Conservation (phyloP, 441 rosid species). For the Eruca vesicaria region DNA sequence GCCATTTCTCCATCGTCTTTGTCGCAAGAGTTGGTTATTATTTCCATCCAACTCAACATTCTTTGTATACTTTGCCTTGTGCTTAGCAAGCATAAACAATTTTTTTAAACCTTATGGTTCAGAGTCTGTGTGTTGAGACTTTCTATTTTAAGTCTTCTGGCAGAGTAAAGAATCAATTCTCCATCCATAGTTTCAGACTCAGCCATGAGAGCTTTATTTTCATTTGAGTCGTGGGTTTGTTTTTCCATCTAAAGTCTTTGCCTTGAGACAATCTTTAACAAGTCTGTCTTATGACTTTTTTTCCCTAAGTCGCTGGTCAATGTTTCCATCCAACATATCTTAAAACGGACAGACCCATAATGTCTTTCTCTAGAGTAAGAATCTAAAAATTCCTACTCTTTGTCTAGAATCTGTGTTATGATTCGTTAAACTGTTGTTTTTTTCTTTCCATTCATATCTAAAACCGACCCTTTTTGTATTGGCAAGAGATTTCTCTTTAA, state of each 20-base stretch:
- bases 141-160: neutral
- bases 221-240: too few relatives aligned
- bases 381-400: neutral
- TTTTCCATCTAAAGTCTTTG: too few relatives aligned
- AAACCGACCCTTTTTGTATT: neutral
- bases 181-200: neutral
- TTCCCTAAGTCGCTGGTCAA: neutral
- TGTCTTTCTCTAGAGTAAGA: neutral
- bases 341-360: neutral
- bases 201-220: neutral
- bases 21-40: neutral
- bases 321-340: neutral
- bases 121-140: neutral
- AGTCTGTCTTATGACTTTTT: neutral
- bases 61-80: neutral
- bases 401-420: neutral
- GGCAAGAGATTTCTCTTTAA: neutral
- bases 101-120: neutral
- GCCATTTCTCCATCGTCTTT: too few relatives aligned
- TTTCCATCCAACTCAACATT: neutral
- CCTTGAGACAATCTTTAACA: too few relatives aligned
- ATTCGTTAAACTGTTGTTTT: neutral
- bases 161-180: neutral
- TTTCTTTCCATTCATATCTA: too few relatives aligned
- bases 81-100: neutral